phyloP scores from a whole-genome alignment of 176 grass and related monocot genomes.

The Rhynchospora pubera region DNA sequence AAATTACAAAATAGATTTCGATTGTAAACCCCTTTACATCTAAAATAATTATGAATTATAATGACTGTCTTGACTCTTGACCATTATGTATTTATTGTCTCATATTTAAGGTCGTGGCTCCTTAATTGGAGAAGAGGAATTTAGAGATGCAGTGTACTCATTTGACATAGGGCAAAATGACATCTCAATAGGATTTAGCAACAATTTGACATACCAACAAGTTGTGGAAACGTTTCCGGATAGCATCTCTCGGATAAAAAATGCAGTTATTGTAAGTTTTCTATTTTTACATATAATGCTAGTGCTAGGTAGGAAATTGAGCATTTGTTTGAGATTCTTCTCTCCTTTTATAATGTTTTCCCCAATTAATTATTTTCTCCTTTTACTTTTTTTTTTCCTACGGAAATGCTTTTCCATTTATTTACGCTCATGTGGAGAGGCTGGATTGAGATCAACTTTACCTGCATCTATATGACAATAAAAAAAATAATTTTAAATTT shows the following conservation, averaged over 20 bases:
- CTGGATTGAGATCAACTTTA: too few relatives aligned
- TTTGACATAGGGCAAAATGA: conserved; percentile 54
- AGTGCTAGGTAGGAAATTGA: too few relatives aligned
- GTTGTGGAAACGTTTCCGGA: conserved; percentile 15
- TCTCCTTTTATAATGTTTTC: not conserved
- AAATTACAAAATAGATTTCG: too few relatives aligned
- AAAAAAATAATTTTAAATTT: too few relatives aligned
- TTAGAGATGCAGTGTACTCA: conserved; percentile 30
- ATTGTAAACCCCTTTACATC: too few relatives aligned
- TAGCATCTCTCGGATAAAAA: conserved; percentile 22
- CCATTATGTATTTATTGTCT: not conserved
- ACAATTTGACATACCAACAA: conserved; percentile 17
- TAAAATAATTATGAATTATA: not conserved
- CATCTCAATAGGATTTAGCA: conserved; percentile 7
- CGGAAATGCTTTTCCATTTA: too few relatives aligned
- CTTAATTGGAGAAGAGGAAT: conserved; percentile 20
- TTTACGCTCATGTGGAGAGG: too few relatives aligned
- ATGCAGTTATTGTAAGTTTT: conserved; percentile 31
- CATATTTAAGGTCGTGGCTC: conserved; percentile 14
- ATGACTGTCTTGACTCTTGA: not conserved
- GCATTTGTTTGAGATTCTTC: not conserved
- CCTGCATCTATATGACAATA: too few relatives aligned
- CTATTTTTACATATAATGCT: not conserved
- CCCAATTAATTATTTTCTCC: not conserved
- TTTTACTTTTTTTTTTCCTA: not conserved